A percentile compares a stretch with the other conserved stretches of the same genome.
Conservation (phyloP, 2,329 filamentous ascomycete genomes). For the Mycosphaerella arachidis region DNA sequence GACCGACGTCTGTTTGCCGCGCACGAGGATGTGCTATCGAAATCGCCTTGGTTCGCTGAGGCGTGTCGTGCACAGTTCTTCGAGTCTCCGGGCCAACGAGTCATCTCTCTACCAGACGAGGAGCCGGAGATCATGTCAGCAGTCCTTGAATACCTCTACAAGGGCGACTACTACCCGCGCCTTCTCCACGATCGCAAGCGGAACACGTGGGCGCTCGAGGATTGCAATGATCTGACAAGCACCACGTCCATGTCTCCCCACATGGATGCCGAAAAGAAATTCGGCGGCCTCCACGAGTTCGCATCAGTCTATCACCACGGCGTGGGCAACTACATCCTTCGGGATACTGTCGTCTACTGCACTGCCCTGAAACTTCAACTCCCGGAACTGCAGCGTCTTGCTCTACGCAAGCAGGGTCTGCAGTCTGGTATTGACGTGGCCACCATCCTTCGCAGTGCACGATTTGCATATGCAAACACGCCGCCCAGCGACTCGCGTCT, state of each 20-base stretch:
- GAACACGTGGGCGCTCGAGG: conserved; percentile 87
- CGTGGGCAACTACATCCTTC: conserved; percentile 71
- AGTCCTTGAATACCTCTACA: conserved; percentile 94
- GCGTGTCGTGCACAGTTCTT: conserved; percentile 64
- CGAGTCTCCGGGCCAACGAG: conserved; percentile 60
- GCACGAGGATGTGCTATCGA: conserved; percentile 84
- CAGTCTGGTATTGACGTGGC: conserved; percentile 88
- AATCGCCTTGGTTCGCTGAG: conserved; percentile 71
- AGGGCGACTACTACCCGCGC: conserved; percentile 90
- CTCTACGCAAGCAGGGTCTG: conserved; percentile 89
- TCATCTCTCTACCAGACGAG: conserved; percentile 72
- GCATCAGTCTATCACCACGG: conserved; percentile 73
- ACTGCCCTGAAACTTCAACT: conserved; percentile 85
- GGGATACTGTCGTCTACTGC: conserved; percentile 93
- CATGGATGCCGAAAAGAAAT: conserved; percentile 42
- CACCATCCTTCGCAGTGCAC: conserved; percentile 85
- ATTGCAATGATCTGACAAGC: conserved; percentile 40
- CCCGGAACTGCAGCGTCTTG: conserved; percentile 85
- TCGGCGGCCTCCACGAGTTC: conserved; percentile 56
- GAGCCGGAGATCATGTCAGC: conserved; percentile 92
- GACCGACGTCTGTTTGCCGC: conserved; percentile 90
- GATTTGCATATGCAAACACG: conserved; percentile 93
- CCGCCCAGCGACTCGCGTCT: conserved; percentile 87
- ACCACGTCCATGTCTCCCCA: conserved; percentile 47
- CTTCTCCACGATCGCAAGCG: conserved; percentile 75